phyloP scores from a whole-genome alignment of 441 rosid genomes.

The Pelargonium australe region DNA sequence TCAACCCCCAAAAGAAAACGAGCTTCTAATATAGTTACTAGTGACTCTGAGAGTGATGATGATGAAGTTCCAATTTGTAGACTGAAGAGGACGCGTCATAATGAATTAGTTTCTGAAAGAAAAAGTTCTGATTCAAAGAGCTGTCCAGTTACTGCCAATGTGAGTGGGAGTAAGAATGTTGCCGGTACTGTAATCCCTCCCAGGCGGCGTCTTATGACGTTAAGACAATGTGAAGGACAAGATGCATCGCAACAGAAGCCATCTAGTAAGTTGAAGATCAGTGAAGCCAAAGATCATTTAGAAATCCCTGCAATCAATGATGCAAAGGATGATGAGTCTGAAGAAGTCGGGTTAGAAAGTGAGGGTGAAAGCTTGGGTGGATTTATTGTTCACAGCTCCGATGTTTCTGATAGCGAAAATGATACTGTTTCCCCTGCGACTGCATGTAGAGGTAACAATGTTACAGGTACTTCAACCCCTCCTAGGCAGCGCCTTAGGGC shows the following conservation, averaged over 20 bases:
- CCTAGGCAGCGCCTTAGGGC: constrained; percentile 30
- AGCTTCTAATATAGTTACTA: constrained; percentile 36
- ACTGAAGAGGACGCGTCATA: constrained; percentile 27
- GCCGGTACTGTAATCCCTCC: constrained; percentile 13
- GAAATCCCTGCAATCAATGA: constrained; percentile 31
- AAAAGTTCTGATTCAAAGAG: constrained; percentile 14
- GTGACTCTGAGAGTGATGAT: constrained; percentile 49
- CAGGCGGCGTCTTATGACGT: constrained; percentile 31
- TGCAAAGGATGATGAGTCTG: constrained; percentile 29
- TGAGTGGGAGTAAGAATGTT: constrained; percentile 9
- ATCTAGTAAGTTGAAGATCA: constrained; percentile 12
- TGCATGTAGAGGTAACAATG: constrained; percentile 8
- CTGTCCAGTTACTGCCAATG: constrained; percentile 9
- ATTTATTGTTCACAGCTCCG: constrained; percentile 39
- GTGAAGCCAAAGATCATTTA: constrained; percentile 18
- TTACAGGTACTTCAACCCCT: constrained; percentile 12
- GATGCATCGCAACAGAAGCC: constrained; percentile 3
- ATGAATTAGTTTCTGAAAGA: constrained; percentile 15
- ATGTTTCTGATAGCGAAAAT: constrained; percentile 21
- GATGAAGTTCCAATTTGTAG: constrained; percentile 37
- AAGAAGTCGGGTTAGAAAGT: constrained; percentile 32
- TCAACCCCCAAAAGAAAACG: constrained; percentile 40
- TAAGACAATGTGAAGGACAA: constrained; percentile 27
- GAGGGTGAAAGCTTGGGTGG: constrained; percentile 36
- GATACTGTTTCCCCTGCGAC: constrained; percentile 5